phyloP scores from a whole-genome alignment of 352 stramenopile genomes.

The Phytophthora constricta region DNA sequence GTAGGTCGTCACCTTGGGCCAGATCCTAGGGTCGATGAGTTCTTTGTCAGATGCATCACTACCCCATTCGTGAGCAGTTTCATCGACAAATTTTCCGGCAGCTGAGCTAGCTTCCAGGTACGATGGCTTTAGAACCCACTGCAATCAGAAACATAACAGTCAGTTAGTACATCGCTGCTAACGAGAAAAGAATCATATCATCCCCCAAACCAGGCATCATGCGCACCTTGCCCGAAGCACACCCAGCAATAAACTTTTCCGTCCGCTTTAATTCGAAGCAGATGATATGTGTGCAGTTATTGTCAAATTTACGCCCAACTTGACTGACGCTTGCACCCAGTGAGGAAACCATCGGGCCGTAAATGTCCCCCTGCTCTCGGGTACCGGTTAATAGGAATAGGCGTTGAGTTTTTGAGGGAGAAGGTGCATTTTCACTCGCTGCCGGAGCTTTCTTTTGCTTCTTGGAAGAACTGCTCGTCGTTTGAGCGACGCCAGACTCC shows the following conservation, averaged over 20 bases:
- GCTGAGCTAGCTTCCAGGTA: conserved; percentile 73
- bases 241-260: conserved; percentile 88
- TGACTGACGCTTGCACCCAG: conserved; percentile 72
- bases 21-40: conserved; percentile 80
- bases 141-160: conserved; percentile 10
- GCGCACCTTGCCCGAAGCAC: conserved; percentile 80
- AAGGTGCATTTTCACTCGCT: conserved; percentile 12
- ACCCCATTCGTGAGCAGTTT: conserved; percentile 79
- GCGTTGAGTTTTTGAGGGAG: conserved; percentile 23
- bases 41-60: conserved; percentile 54
- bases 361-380: conserved; percentile 72
- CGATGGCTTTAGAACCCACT: conserved; percentile 90
- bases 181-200: too few species aligned
- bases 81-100: conserved; percentile 75
- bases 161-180: not conserved
- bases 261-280: conserved; percentile 88
- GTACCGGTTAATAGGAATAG: conserved; percentile 80
- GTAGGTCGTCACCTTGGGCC: conserved; percentile 58
- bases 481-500: conserved; percentile 15
- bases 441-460: conserved; percentile 41
- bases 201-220: too few species aligned
- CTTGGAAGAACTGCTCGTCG: conserved; percentile 25
- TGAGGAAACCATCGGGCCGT: conserved; percentile 77
- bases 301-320: conserved; percentile 73
- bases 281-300: conserved; percentile 84